Conservation (phyloP, 164 flowering plant genomes). For the Aristolochia californica region DNA sequence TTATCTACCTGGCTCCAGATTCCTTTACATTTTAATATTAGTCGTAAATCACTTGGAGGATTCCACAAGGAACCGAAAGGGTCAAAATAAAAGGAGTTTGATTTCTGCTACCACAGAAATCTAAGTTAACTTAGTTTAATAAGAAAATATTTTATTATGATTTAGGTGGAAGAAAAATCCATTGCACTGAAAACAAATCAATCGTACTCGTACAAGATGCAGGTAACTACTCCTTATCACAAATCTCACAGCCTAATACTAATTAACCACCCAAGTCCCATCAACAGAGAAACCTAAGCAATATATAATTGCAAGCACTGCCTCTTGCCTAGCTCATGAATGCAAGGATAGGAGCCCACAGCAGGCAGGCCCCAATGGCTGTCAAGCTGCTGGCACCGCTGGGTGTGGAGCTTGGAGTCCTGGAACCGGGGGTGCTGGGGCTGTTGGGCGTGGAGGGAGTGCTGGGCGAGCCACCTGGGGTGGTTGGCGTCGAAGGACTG, state of each 20-base stretch:
- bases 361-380: conserved; percentile 19
- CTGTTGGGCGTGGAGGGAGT: conserved; percentile 8
- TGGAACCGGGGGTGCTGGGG: not conserved
- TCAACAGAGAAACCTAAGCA: not conserved
- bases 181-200: too few relatives aligned
- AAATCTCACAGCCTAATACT: not conserved
- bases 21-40: too few relatives aligned
- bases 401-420: not conserved
- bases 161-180: too few relatives aligned
- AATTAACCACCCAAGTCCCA: not conserved
- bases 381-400: conserved; percentile 12
- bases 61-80: too few relatives aligned
- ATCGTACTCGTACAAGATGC: too few relatives aligned
- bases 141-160: too few relatives aligned
- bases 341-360: conserved; percentile 18
- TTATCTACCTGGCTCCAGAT: too few relatives aligned
- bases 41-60: too few relatives aligned
- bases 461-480: not conserved
- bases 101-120: too few relatives aligned
- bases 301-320: conserved; percentile 27
- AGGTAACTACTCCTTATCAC: not conserved
- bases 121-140: too few relatives aligned
- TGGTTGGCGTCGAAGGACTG: not conserved
- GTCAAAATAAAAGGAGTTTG: too few relatives aligned
- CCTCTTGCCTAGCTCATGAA: conserved; percentile 41